These are phyloP conservation scores for Pythium rishiriense DNA, from an alignment of 352 stramenopile species.

Conservation along the genomic window DNA sequence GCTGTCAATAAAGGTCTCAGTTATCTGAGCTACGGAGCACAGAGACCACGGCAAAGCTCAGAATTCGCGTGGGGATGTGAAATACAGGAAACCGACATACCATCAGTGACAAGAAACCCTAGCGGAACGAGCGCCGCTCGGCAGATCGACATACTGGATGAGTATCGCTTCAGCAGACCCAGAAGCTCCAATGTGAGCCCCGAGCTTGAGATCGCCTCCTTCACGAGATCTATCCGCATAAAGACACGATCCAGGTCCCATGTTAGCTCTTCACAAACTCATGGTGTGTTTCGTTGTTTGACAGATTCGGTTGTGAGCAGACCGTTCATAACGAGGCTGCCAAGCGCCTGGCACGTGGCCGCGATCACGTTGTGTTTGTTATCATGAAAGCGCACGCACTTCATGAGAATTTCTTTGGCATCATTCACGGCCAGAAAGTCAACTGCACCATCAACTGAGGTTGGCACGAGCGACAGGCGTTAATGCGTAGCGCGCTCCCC, in stretches of 20 bases:
- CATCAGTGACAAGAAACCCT: slow-evolving; percentile 67
- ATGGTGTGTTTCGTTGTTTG: not conserved
- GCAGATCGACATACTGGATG: slow-evolving; percentile 48
- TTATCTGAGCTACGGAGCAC: slow-evolving; percentile 38
- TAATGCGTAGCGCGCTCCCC: not conserved
- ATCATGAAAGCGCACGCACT: slow-evolving; percentile 74
- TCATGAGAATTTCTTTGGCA: slow-evolving; percentile 63
- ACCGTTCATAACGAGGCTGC: slow-evolving; percentile 79
- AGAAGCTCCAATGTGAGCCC: slow-evolving; percentile 57
- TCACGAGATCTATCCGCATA: slow-evolving; percentile 61
- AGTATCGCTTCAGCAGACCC: slow-evolving; percentile 56
- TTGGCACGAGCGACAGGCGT: not conserved
- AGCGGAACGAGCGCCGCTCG: slow-evolving; percentile 51
- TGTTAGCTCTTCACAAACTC: too few species aligned
- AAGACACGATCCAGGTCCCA: not conserved
- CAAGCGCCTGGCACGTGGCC: slow-evolving; percentile 56
- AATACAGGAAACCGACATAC: slow-evolving; percentile 25
- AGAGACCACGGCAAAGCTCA: not conserved
- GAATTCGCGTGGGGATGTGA: not conserved
- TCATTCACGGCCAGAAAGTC: slow-evolving; percentile 65
- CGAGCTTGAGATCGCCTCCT: slow-evolving; percentile 55
- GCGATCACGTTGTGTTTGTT: slow-evolving; percentile 75
- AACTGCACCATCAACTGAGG: slow-evolving; percentile 55
- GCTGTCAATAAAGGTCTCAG: slow-evolving; percentile 57
- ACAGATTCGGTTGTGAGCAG: not conserved